Base-by-base conservation (phyloP, 805 yeast genomes). In the Ogataea naganishii region DNA sequence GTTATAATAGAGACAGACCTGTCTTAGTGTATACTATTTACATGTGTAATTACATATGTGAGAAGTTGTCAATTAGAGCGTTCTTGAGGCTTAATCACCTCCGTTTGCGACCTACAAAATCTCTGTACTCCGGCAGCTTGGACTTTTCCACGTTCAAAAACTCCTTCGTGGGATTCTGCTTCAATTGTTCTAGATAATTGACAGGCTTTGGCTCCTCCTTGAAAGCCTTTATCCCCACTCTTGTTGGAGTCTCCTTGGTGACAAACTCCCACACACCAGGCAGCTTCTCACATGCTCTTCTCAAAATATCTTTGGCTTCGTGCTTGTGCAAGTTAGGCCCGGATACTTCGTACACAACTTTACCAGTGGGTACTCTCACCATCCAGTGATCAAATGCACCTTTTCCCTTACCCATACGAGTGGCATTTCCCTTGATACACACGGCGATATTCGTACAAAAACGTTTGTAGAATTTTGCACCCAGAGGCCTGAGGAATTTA, bases 351-450 rank as follows among this genome's bases (percentile, higher is more conserved):
- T 88, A 85, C 14, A 88, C 64, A 24, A 92, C 76, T 50, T 86
- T 88, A 4, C 98, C 98, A 0, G 96, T 88, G 23, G 97, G 94
- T 10, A 92, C 92, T 47, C 98, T 75, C 20, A 78, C 82, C 47
- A 94, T 94, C 97, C 97, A 92, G 62, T 85, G 92, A 48, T 85
- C 95, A 52, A 92, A 89, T 0, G 88, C 80, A 60, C 98, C 98
- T 60, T 92, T 92, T 64, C 98, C 98, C 58, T 92, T 92, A 66
- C 98, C 98, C 98, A 92, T 92, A 78, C 98, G 92, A 8, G 96
- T 85, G 56, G 92, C 96, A 56, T 92, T 92, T 63, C 98, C 98
- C 63, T 92, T 92, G 38, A 83, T 75, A 59, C 96, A 86, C 9
- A 92, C 94, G 0, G 97, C 92, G 31, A 85, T 70, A 52, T 82